Evolutionary conservation across 2,329 filamentous ascomycete genomes (phyloP).

Genomic region (Penicillium crustosum): DNA sequence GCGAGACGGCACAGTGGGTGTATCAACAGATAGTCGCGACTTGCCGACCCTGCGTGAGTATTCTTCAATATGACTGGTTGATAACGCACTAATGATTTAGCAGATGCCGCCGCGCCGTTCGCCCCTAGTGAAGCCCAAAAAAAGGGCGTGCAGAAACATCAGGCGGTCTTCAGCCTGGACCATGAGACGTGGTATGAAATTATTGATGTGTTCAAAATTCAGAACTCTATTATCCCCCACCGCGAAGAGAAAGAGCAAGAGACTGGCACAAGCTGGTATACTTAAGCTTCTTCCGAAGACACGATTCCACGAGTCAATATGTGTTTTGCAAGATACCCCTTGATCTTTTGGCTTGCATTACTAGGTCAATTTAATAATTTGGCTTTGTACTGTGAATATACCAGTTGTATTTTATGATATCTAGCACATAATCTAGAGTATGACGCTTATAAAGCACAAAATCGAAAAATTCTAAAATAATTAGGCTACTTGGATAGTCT

Average conservation of each 20-base stretch:
- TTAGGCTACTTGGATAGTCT: background rate
- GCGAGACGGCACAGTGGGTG: constrained; percentile 73
- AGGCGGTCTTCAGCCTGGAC: constrained; percentile 86
- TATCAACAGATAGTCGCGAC: constrained; percentile 70
- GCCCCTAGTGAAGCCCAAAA: constrained; percentile 49
- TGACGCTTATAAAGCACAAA: too few species aligned
- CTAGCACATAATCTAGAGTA: background rate
- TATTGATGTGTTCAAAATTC: constrained; percentile 72
- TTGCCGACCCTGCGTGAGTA: constrained; percentile 78
- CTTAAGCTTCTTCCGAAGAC: constrained; percentile 35
- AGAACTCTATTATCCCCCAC: constrained; percentile 81
- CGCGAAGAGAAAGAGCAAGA: constrained; percentile 60
- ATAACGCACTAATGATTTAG: constrained; percentile 18
- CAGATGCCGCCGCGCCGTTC: constrained; percentile 49
- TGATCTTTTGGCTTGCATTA: background rate
- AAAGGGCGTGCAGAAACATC: constrained; percentile 66
- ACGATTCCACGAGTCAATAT: constrained; percentile 4
- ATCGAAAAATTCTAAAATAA: background rate
- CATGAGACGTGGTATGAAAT: constrained; percentile 79
- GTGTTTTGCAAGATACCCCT: constrained; percentile 19
- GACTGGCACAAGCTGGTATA: constrained; percentile 64
- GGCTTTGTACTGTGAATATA: background rate
- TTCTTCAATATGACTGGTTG: background rate
- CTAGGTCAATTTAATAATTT: background rate
- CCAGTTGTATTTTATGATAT: background rate